These are phyloP conservation scores for Cutaneotrichosporon sp. DNA, from an alignment of 1,284 basidiomycete species.

Conservation along the genomic window DNA sequence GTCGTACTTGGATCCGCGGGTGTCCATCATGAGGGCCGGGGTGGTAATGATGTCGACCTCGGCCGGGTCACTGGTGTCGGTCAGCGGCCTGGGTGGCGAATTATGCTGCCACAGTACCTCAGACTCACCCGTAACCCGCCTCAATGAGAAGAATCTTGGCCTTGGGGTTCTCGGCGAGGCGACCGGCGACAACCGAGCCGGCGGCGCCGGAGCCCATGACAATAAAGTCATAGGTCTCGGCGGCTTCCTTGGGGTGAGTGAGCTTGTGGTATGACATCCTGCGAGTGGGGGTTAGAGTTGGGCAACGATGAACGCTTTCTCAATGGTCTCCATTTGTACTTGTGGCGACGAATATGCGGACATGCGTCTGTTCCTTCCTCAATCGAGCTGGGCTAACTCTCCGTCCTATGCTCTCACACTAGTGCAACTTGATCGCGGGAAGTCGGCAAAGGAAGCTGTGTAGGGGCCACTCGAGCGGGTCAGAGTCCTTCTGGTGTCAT, in stretches of 20 bases:
- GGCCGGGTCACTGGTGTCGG: slow-evolving; percentile 49
- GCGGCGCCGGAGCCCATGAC: slow-evolving; percentile 58
- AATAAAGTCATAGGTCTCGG: slow-evolving; percentile 53
- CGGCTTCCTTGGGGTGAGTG: slow-evolving; percentile 8
- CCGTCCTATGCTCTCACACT: no score
- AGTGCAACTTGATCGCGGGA: no score
- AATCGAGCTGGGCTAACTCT: no score
- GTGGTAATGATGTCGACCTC: slow-evolving; percentile 55
- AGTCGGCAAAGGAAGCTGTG: no score
- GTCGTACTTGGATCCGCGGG: slow-evolving; percentile 27
- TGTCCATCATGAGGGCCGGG: slow-evolving; percentile 52
- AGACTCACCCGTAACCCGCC: slow-evolving; percentile 48
- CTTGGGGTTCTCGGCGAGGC: slow-evolving; percentile 55
- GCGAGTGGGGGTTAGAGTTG: no score
- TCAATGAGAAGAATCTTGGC: slow-evolving; percentile 57
- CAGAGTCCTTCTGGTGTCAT: no score
- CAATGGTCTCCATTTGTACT: no score
- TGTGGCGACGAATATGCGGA: no score
- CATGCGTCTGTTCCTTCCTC: no score
- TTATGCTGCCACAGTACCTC: slow-evolving; percentile 22
- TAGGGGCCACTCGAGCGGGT: no score
- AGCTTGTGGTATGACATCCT: slow-evolving; percentile 1
- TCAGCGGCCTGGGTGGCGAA: no score
- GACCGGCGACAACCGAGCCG: slow-evolving; percentile 57
- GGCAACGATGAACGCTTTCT: no score